phyloP scores from a whole-genome alignment of 495 filamentous ascomycete genomes.

The Aspergillus affinis region DNA sequence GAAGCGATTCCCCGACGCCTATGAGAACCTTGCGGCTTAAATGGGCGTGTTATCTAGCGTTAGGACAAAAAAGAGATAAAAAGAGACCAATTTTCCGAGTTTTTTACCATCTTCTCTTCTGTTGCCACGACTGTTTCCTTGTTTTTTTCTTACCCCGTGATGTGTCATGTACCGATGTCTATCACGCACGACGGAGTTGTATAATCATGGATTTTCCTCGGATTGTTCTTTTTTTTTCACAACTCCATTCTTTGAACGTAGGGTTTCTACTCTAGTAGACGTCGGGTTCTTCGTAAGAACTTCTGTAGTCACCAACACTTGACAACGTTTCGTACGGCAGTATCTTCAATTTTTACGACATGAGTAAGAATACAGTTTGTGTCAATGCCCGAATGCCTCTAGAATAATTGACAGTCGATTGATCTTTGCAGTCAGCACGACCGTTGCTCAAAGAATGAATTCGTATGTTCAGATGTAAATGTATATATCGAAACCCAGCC shows the following conservation, averaged over 20 bases:
- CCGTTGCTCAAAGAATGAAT: too few relatives aligned
- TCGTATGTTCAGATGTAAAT: neutral
- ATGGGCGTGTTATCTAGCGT: conserved; percentile 16
- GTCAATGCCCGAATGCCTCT: too few relatives aligned
- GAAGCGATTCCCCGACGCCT: conserved; percentile 88
- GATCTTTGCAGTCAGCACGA: too few relatives aligned
- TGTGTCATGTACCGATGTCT: conserved; percentile 12
- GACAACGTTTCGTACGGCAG: too few relatives aligned
- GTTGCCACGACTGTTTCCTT: conserved; percentile 3
- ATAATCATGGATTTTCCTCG: conserved; percentile 16
- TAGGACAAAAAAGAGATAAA: conserved; percentile 2
- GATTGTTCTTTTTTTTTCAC: neutral
- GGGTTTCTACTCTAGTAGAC: too few relatives aligned
- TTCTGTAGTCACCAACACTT: too few relatives aligned
- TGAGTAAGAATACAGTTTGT: too few relatives aligned
- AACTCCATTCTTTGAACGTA: neutral
- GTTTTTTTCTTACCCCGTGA: neutral
- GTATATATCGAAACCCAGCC: neutral
- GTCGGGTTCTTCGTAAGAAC: too few relatives aligned
- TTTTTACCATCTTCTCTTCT: conserved; percentile 5
- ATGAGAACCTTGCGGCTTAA: conserved; percentile 56
- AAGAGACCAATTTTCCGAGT: conserved; percentile 7
- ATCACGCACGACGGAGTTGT: conserved; percentile 16
- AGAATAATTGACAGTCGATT: too few relatives aligned
- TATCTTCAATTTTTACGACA: too few relatives aligned